phyloP scores from a whole-genome alignment of 768 basidiomycete genomes.

The Paxillus involutus region DNA sequence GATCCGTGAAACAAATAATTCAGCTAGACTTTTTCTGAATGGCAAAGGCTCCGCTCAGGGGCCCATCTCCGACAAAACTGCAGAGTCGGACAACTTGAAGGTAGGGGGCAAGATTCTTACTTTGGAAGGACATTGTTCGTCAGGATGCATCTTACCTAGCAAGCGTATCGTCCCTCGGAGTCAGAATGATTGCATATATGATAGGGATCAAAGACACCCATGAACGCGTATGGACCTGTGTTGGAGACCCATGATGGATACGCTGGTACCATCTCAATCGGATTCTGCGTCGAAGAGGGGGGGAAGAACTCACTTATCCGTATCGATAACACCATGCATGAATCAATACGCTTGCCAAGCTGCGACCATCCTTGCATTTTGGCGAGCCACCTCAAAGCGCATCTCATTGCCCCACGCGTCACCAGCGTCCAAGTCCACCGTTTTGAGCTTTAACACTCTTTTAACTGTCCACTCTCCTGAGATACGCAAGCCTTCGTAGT shows the following conservation, averaged over 20 bases:
- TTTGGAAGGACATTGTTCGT: no score
- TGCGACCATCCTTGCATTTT: conserved; percentile 92
- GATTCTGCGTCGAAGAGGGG: not conserved
- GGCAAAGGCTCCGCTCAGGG: no score
- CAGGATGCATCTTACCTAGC: conserved; percentile 49
- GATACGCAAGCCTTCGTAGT: conserved; percentile 72
- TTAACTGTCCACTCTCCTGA: conserved; percentile 74
- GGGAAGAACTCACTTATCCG: conserved; percentile 75
- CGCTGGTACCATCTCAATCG: conserved; percentile 39
- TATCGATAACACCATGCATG: conserved; percentile 97
- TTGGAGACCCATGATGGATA: conserved; percentile 64
- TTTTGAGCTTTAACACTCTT: conserved; percentile 52
- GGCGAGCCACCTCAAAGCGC: conserved; percentile 72
- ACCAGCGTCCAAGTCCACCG: conserved; percentile 39
- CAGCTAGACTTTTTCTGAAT: no score
- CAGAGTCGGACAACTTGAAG: no score
- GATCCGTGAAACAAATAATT: no score
- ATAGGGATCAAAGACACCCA: conserved; percentile 84
- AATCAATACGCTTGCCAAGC: conserved; percentile 95
- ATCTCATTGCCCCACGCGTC: conserved; percentile 71
- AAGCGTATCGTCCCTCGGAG: conserved; percentile 73
- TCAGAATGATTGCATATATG: conserved; percentile 95
- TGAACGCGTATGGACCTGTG: conserved; percentile 87
- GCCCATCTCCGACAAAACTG: no score
- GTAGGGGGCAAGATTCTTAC: no score